phyloP scores from a whole-genome alignment of 2,329 filamentous ascomycete species.

The Orbilia quercus region DNA sequence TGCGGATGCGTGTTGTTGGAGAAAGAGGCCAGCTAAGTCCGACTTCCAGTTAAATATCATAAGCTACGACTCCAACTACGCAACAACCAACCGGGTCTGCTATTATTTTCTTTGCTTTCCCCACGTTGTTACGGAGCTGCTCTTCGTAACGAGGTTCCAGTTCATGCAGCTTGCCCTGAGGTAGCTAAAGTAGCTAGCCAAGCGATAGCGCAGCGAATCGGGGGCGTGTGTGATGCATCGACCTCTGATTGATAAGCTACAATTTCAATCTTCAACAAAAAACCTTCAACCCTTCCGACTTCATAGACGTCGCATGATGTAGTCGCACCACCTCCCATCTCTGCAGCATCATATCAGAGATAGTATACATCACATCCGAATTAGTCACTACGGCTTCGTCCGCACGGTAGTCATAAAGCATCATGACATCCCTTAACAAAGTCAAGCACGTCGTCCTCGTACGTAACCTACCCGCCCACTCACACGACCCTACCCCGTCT shows the following conservation, averaged over 20 bases:
- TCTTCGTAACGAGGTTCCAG: constrained; percentile 26
- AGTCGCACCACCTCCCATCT: constrained; percentile 20
- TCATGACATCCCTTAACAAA: constrained; percentile 73
- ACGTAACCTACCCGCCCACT: constrained; percentile 60
- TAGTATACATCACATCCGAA: neutral
- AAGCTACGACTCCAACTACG: neutral
- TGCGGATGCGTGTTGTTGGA: constrained; percentile 6
- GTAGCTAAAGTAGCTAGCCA: too few relatives aligned
- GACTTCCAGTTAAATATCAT: constrained; percentile 18
- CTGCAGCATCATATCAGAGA: constrained; percentile 1
- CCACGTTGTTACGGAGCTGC: constrained; percentile 36
- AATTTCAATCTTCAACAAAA: neutral
- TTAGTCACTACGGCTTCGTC: neutral
- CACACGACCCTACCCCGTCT: neutral
- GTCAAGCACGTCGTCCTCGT: constrained; percentile 83
- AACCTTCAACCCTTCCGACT: constrained; percentile 12
- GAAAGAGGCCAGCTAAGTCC: constrained; percentile 35
- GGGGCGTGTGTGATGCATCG: constrained; percentile 3
- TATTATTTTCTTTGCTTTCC: constrained; percentile 15
- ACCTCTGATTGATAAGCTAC: constrained; percentile 54
- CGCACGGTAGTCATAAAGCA: neutral
- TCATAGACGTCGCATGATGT: constrained; percentile 37
- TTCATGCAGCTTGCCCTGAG: neutral
- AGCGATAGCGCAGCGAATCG: neutral
- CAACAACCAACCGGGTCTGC: neutral